These are phyloP conservation scores for Lepidium didymum DNA, from an alignment of 345 rosid genomes.

Conservation along the genomic window DNA sequence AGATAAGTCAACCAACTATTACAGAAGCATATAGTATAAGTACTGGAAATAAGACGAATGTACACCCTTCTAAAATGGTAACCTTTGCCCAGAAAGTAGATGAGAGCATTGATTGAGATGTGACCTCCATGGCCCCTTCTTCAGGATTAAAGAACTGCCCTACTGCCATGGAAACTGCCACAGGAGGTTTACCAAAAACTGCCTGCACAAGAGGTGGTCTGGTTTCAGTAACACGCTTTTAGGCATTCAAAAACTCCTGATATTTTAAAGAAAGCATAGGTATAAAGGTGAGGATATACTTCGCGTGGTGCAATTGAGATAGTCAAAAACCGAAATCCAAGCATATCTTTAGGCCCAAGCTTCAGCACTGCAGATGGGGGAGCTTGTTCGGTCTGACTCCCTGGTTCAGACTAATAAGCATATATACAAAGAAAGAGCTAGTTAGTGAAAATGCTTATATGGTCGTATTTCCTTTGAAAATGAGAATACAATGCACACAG, in stretches of 20 bases:
- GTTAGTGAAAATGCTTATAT: slow-evolving; percentile 9
- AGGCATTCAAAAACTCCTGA: neutral
- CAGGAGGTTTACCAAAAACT: slow-evolving; percentile 92
- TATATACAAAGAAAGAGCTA: neutral
- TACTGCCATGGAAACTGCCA: slow-evolving; percentile 97
- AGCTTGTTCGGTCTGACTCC: slow-evolving; percentile 98
- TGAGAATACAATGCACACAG: neutral
- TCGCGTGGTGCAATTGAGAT: slow-evolving; percentile 92
- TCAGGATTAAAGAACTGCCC: slow-evolving; percentile 93
- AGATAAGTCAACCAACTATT: slow-evolving; percentile 18
- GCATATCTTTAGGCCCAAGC: slow-evolving; percentile 76
- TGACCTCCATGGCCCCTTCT: slow-evolving; percentile 60
- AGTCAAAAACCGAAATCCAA: slow-evolving; percentile 82
- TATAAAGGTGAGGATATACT: slow-evolving; percentile 37
- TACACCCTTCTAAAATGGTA: slow-evolving; percentile 15
- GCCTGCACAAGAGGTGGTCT: slow-evolving; percentile 52
- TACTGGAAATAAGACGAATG: slow-evolving; percentile 4
- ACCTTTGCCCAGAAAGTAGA: slow-evolving; percentile 75
- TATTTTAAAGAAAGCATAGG: neutral
- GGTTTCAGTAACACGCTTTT: slow-evolving; percentile 8
- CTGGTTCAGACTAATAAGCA: slow-evolving; percentile 77
- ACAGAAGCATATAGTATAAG: neutral
- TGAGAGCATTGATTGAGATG: slow-evolving; percentile 58
- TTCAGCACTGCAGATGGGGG: slow-evolving; percentile 86
- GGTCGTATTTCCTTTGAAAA: neutral